Percentiles rank a stretch among this genome's conserved stretches.
These are phyloP conservation scores for Coemansia guatemalensis DNA, from an alignment of 192 early-diverging fungal species.

Conservation along the genomic window DNA sequence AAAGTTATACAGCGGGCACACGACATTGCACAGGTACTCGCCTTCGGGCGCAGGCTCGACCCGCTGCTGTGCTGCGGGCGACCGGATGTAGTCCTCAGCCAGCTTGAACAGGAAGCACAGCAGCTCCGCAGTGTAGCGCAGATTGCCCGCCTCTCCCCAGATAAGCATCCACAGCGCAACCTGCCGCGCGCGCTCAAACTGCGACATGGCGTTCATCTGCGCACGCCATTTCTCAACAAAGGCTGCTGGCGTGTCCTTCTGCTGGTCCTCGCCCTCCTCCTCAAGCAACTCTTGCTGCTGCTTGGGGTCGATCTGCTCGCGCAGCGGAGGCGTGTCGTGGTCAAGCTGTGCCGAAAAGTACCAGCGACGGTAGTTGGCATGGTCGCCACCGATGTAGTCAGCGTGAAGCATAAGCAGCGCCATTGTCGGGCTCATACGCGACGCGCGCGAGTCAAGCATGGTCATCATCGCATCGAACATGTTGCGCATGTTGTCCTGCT, in stretches of 20 bases:
- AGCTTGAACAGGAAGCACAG: slow-evolving; percentile 81
- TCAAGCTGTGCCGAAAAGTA: slow-evolving; percentile 76
- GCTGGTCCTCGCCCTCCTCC: slow-evolving; percentile 36
- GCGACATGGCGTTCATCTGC: slow-evolving; percentile 70
- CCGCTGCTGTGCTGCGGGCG: slow-evolving; percentile 56
- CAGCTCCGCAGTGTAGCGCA: slow-evolving; percentile 73
- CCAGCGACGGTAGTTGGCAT: slow-evolving; percentile 83
- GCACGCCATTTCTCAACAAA: slow-evolving; percentile 68
- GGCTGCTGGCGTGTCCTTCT: slow-evolving; percentile 49
- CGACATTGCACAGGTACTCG: slow-evolving; percentile 65
- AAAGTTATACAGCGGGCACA: slow-evolving; percentile 71
- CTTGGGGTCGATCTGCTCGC: slow-evolving; percentile 54
- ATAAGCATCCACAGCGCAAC: slow-evolving; percentile 72
- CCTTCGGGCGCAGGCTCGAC: slow-evolving; percentile 61
- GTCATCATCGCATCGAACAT: slow-evolving; percentile 75
- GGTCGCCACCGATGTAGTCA: slow-evolving; percentile 77
- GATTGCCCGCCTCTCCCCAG: slow-evolving; percentile 77
- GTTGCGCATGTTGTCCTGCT: slow-evolving; percentile 73
- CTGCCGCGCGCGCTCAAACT: slow-evolving; percentile 68
- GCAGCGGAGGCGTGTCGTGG: slow-evolving; percentile 54
- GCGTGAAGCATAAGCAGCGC: slow-evolving; percentile 74
- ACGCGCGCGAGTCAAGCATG: slow-evolving; percentile 77
- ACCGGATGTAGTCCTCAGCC: slow-evolving; percentile 57
- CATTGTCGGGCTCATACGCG: slow-evolving; percentile 67
- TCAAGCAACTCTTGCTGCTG: slow-evolving; percentile 51